A percentile compares a stretch with the other conserved stretches of the same genome.
Evolutionary conservation across 306 rosid species (phyloP).

Genomic region (Rubus idaeus): DNA sequence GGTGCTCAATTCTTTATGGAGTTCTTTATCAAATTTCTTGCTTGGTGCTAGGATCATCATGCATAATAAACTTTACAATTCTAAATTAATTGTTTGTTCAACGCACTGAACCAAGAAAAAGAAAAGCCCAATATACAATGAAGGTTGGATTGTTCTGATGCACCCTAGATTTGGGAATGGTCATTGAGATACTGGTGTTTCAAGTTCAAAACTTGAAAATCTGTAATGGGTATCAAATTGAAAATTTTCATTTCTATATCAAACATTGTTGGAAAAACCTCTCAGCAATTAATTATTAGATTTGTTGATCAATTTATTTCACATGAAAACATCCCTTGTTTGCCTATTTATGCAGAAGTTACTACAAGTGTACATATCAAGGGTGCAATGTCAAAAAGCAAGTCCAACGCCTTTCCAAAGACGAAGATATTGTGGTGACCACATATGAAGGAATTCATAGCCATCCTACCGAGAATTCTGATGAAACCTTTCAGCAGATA

Average conservation of each 20-base stretch:
- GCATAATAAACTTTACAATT: no score
- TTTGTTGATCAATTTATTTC: neutral
- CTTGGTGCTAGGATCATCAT: no score
- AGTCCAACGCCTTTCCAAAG: slow-evolving; percentile 51
- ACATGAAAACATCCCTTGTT: neutral
- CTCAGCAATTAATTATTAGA: neutral
- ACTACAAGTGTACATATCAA: slow-evolving; percentile 58
- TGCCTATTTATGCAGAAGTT: slow-evolving; percentile 42
- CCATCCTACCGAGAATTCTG: slow-evolving; percentile 36
- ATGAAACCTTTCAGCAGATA: slow-evolving; percentile 42
- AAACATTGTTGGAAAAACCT: neutral
- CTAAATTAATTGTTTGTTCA: no score
- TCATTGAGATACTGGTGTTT: neutral
- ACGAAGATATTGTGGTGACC: slow-evolving; percentile 55
- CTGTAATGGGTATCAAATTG: neutral
- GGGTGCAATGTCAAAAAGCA: slow-evolving; percentile 75
- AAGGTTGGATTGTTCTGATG: neutral
- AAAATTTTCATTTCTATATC: neutral
- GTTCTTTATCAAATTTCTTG: neutral
- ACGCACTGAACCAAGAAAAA: no score
- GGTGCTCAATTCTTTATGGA: neutral
- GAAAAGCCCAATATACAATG: neutral
- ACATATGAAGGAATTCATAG: slow-evolving; percentile 53
- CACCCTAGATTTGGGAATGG: neutral
- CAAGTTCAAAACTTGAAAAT: no score